Percentiles rank a stretch among this genome's conserved stretches.
phyloP scores from a whole-genome alignment of 2,329 filamentous ascomycete genomes.

The Sarocladium strictum region DNA sequence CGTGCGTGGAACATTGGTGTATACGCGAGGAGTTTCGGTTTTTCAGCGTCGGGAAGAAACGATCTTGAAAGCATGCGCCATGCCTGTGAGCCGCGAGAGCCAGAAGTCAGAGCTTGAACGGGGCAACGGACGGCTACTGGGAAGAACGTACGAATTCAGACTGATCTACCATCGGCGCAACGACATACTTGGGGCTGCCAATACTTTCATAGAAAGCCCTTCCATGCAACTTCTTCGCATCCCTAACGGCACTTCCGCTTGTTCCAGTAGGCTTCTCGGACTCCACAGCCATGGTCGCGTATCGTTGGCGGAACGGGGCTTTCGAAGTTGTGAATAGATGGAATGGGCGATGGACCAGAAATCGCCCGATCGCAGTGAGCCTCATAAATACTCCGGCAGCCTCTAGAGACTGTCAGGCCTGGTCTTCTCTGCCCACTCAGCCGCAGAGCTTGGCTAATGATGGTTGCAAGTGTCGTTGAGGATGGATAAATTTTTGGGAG shows the following conservation, averaged over 20 bases:
- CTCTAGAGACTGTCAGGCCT: background rate
- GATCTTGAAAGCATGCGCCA: constrained; percentile 96
- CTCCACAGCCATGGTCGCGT: constrained; percentile 25
- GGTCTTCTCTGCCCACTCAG: background rate
- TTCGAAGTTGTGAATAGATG: background rate
- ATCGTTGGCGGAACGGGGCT: background rate
- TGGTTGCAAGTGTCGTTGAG: background rate
- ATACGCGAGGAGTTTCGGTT: constrained; percentile 71
- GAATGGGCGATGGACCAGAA: background rate
- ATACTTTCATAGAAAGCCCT: constrained; percentile 93
- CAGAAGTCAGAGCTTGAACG: no score
- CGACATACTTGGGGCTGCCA: constrained; percentile 80
- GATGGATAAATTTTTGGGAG: background rate
- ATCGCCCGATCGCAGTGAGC: background rate
- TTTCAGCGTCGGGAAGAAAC: constrained; percentile 66
- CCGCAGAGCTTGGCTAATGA: no score
- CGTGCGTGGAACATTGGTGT: constrained; percentile 95
- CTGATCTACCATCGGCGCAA: constrained; percentile 98
- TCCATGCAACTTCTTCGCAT: constrained; percentile 66
- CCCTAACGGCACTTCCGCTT: constrained; percentile 29
- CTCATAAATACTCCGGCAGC: constrained; percentile 1
- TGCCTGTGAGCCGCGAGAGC: constrained; percentile 50
- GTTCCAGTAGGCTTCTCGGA: constrained; percentile 8
- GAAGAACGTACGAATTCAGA: constrained; percentile 77
- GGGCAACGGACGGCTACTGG: background rate